Evolutionary conservation across 2,329 filamentous ascomycete species (phyloP), one percentile per base, ranked within the genome.

Genomic region (Lachnellula subtilissima): DNA sequence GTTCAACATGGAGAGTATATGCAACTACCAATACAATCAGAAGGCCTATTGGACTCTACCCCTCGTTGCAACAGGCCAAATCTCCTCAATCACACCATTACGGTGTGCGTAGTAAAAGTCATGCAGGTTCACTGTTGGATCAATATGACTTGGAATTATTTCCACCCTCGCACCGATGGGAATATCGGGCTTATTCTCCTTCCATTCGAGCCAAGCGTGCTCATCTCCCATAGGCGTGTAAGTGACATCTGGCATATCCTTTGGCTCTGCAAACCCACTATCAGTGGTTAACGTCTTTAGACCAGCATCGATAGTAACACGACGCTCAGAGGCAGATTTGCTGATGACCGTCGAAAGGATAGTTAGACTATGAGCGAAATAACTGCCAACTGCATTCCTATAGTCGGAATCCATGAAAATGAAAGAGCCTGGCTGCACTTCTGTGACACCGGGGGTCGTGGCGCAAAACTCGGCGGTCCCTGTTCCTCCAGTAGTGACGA

Each of bases 371-470:
- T 81, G 76, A 0, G 71, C 70, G 62, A 77, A 82, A 53, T 74
- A 74, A 0, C 70, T 67, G 1, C 79, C 79, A 0, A 81, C 71
- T 0, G 79, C 79, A 51, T 78, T 77, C 3, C 78, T 74, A 60
- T 82, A 82, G 61, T 82, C 79, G 2, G 78, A 79, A 55, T 82
- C 79, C 79, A 82, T 82, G 64, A 82, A 81, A 54, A 82, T 73
- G 56, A 82, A 82, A 0, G 76, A 79, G 0, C 79, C 79, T 0
- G 79, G 79, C 61, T 82, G 79, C 1, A 82, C 69, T 61, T 82
- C 79, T 1, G 78, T 82, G 0, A 82, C 72, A 0, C 78, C 78
- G 0, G 74, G 73, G 0, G 79, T 76, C 0, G 68, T 72, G 1
- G 73, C 78, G 53, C 78, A 81, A 60, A 82, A 80, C 57, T 81